Conservation (phyloP, 129 eudicot genomes). For the Chrysanthemum lavandulifolium region DNA sequence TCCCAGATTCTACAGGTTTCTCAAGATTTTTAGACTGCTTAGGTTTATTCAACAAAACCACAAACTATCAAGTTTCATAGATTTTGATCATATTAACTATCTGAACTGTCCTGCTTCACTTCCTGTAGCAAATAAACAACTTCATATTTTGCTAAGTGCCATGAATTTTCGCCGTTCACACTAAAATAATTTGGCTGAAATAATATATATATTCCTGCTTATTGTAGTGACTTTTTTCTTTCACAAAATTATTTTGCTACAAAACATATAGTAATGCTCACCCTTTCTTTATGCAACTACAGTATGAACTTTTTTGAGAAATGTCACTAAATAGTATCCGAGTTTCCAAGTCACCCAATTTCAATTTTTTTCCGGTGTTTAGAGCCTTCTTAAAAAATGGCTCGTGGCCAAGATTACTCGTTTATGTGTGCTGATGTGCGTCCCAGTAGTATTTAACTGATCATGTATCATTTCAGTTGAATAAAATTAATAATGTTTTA, state of each 20-base stretch:
- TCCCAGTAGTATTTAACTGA: too few species aligned
- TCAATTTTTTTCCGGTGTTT: too few species aligned
- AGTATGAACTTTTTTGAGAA: neutral
- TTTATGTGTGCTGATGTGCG: too few species aligned
- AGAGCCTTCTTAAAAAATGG: too few species aligned
- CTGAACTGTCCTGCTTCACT: neutral
- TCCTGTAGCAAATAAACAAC: neutral
- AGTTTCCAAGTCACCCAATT: too few species aligned
- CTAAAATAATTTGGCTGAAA: neutral
- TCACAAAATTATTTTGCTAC: neutral
- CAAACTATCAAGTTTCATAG: too few species aligned
- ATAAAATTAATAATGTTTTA: too few species aligned
- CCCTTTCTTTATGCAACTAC: neutral
- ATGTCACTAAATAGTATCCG: too few species aligned
- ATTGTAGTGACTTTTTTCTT: neutral
- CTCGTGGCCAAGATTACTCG: too few species aligned
- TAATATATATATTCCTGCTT: neutral
- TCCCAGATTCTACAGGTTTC: neutral
- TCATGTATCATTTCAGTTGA: too few species aligned
- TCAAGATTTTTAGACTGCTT: neutral
- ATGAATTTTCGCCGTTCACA: neutral
- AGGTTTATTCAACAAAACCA: neutral
- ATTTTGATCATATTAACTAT: conserved; percentile 1
- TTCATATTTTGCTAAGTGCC: neutral
- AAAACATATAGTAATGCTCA: neutral